Conservation (phyloP, 805 yeast genomes). For the Ogataea zsoltii region DNA sequence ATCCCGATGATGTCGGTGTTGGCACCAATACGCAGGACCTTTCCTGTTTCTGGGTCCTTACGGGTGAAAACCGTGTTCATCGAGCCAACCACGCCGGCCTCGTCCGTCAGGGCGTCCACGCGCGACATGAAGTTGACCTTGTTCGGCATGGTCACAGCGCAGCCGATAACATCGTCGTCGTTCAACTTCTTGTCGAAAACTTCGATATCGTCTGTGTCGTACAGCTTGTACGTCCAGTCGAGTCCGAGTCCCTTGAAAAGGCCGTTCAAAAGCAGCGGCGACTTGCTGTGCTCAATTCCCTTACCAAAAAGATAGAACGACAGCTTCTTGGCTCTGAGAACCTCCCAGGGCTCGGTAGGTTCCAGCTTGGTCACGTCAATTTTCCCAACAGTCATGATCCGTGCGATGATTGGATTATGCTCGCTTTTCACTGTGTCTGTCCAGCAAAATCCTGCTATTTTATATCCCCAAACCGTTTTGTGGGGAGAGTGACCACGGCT, state of each 20-base stretch:
- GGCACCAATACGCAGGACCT: conserved; percentile 6
- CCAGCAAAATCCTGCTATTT: neutral
- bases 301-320: conserved; percentile 8
- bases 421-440: no score
- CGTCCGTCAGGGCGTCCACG: conserved; percentile 10
- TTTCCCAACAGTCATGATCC: neutral
- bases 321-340: conserved; percentile 1
- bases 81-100: conserved; percentile 10
- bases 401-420: no score
- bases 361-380: conserved; percentile 2
- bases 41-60: conserved; percentile 4
- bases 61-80: conserved; percentile 12
- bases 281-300: conserved; percentile 10
- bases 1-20: conserved; percentile 14
- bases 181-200: neutral
- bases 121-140: conserved; percentile 9
- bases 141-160: conserved; percentile 15
- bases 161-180: conserved; percentile 8
- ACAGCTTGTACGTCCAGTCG: conserved; percentile 9
- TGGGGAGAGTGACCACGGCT: neutral
- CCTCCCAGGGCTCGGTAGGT: conserved; percentile 8
- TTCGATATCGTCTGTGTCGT: conserved; percentile 8
- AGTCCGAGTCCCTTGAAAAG: conserved; percentile 6
- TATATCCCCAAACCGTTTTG: neutral
- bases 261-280: conserved; percentile 9